phyloP scores from a whole-genome alignment of 2,329 filamentous ascomycete species.

The Aureobasidium sp. region DNA sequence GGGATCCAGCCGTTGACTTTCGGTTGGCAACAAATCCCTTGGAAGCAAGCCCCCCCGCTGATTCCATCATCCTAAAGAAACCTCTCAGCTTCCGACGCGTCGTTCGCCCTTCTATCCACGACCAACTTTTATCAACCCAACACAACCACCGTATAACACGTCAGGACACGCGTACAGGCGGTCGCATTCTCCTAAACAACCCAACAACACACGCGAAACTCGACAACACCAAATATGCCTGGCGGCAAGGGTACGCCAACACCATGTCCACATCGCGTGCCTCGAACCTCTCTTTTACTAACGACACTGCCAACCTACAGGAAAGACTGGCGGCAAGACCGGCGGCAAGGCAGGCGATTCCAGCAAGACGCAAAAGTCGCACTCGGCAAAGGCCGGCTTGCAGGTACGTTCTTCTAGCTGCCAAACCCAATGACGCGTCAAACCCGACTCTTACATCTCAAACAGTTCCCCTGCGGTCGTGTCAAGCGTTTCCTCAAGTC shows the following conservation, averaged over 20 bases:
- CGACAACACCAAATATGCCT: constrained; percentile 43
- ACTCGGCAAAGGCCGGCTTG: constrained; percentile 88
- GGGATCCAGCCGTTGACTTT: background rate
- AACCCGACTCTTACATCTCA: constrained; percentile 10
- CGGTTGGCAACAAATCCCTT: background rate
- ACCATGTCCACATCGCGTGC: constrained; percentile 31
- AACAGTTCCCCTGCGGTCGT: constrained; percentile 95
- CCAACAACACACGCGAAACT: background rate
- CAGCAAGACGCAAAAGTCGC: constrained; percentile 86
- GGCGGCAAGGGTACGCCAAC: constrained; percentile 86
- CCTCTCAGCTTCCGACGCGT: constrained; percentile 2
- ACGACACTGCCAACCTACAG: constrained; percentile 25
- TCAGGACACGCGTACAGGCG: constrained; percentile 8
- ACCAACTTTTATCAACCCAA: constrained; percentile 6
- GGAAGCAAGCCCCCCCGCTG: background rate
- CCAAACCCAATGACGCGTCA: constrained; percentile 23
- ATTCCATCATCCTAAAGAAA: background rate
- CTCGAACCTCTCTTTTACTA: constrained; percentile 18
- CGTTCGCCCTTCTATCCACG: background rate
- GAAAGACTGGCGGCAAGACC: constrained; percentile 71
- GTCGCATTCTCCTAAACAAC: constrained; percentile 10
- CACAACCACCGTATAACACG: constrained; percentile 1
- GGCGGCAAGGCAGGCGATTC: constrained; percentile 67
- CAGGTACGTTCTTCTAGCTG: constrained; percentile 57
- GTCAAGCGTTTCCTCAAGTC: constrained; percentile 99